Percentiles rank a stretch among this genome's conserved stretches.
Evolutionary conservation across 352 stramenopile species (phyloP).

Genomic region (Phytophthora brassicae): DNA sequence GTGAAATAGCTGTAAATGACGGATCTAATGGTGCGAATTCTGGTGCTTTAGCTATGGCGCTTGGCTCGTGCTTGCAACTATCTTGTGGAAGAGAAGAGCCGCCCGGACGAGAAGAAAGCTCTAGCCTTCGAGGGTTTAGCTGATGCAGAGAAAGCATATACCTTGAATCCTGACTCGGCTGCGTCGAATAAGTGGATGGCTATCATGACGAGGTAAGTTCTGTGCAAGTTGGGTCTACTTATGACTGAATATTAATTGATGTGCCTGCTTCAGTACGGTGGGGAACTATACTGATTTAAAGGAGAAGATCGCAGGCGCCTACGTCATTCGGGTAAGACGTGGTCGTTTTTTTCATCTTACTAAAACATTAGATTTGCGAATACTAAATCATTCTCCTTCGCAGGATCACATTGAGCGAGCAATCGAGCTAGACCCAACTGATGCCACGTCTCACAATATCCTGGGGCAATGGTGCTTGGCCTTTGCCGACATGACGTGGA

Average conservation of each 20-base stretch:
- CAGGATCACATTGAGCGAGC: conserved; percentile 66
- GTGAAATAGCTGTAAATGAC: not conserved
- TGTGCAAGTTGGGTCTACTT: not conserved
- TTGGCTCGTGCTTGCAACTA: conserved; percentile 64
- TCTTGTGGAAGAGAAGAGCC: conserved; percentile 45
- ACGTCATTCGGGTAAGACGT: conserved; percentile 53
- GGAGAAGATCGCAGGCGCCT: conserved; percentile 70
- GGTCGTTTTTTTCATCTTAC: not conserved
- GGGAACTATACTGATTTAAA: conserved; percentile 66
- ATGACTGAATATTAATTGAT: conserved; percentile 1
- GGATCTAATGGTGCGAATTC: not conserved
- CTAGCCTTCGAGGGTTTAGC: conserved; percentile 56
- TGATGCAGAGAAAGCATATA: conserved; percentile 57
- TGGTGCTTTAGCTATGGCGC: conserved; percentile 51
- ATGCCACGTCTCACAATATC: conserved; percentile 69
- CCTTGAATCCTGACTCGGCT: conserved; percentile 43
- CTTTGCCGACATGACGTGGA: conserved; percentile 80
- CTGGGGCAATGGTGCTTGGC: conserved; percentile 76
- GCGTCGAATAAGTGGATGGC: conserved; percentile 77
- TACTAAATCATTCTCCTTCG: conserved; percentile 1
- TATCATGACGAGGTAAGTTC: conserved; percentile 57
- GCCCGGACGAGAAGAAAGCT: conserved; percentile 52
- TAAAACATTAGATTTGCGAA: not conserved
- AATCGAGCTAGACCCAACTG: conserved; percentile 68
- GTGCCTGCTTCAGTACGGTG: conserved; percentile 32